Evolutionary conservation across 768 basidiomycete genomes (phyloP).

Genomic region (Leccinum variicolor): DNA sequence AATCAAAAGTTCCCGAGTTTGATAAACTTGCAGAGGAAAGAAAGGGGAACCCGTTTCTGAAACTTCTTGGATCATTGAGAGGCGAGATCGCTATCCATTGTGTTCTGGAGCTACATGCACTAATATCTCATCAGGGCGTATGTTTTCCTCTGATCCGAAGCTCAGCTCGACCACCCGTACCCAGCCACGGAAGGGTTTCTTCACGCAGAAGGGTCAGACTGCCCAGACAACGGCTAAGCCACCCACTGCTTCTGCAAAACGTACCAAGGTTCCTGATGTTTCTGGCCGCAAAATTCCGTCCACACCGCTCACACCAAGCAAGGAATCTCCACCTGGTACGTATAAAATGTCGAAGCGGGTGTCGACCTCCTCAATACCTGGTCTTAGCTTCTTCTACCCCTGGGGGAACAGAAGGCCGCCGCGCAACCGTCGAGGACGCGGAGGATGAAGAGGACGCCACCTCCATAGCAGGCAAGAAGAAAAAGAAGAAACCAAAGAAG

Average conservation of each 20-base stretch:
- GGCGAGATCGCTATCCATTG: slow-evolving; percentile 37
- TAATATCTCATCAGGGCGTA: slow-evolving; percentile 48
- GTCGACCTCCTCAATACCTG: not conserved
- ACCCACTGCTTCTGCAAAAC: not conserved
- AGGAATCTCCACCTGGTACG: slow-evolving; percentile 15
- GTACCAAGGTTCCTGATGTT: slow-evolving; percentile 2
- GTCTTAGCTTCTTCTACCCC: slow-evolving; percentile 9
- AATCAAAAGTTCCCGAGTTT: slow-evolving; percentile 43
- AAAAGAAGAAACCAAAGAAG: slow-evolving; percentile 64
- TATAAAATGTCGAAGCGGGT: not conserved
- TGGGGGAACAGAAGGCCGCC: slow-evolving; percentile 34
- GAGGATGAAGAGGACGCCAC: slow-evolving; percentile 57
- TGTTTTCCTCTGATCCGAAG: slow-evolving; percentile 51
- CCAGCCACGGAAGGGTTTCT: slow-evolving; percentile 30
- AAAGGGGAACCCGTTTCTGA: slow-evolving; percentile 76
- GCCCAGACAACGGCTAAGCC: slow-evolving; percentile 11
- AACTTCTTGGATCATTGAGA: slow-evolving; percentile 68
- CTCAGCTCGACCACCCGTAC: slow-evolving; percentile 37
- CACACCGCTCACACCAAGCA: slow-evolving; percentile 7
- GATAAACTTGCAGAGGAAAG: slow-evolving; percentile 44
- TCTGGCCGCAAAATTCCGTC: slow-evolving; percentile 9
- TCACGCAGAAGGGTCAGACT: slow-evolving; percentile 19
- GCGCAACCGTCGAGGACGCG: slow-evolving; percentile 64
- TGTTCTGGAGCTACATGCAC: not conserved
- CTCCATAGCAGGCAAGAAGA: slow-evolving; percentile 47